Conservation (phyloP, 306 rosid species). For the Begonia fuchsioides region DNA sequence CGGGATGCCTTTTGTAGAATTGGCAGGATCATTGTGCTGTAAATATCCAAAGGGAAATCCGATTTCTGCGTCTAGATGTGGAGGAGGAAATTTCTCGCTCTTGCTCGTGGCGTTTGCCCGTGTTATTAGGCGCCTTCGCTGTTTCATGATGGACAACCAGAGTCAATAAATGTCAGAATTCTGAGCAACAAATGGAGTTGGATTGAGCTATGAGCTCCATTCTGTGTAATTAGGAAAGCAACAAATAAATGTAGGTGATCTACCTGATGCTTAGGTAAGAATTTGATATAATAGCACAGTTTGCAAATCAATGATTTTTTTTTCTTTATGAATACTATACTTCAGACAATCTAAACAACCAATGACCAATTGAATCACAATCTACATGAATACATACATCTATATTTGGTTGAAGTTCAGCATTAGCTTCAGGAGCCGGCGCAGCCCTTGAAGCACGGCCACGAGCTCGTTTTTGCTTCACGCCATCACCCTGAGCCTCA, state of each 20-base stretch:
- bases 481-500: conserved; percentile 47
- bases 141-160: conserved; percentile 9
- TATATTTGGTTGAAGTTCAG: conserved; percentile 51
- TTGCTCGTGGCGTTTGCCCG: conserved; percentile 74
- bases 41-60: conserved; percentile 55
- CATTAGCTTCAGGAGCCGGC: conserved; percentile 72
- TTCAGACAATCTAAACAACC: too few species aligned
- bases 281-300: too few species aligned
- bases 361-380: too few species aligned
- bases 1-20: conserved; percentile 31
- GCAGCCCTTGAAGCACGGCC: conserved; percentile 30
- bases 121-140: conserved; percentile 52
- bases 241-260: too few species aligned
- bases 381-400: conserved; percentile 25
- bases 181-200: too few species aligned
- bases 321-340: too few species aligned
- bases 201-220: too few species aligned
- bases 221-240: too few species aligned
- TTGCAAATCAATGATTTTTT: too few species aligned
- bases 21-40: conserved; percentile 43
- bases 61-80: conserved; percentile 59
- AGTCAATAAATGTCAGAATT: neutral
- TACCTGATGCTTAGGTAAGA: too few species aligned
- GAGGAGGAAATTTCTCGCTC: conserved; percentile 75
- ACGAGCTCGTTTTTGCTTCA: conserved; percentile 37